Percentiles rank a stretch among this genome's conserved stretches.
These are phyloP conservation scores for Fomitopsis schrenkii DNA, from an alignment of 1,284 basidiomycete genomes.

Conservation along the genomic window DNA sequence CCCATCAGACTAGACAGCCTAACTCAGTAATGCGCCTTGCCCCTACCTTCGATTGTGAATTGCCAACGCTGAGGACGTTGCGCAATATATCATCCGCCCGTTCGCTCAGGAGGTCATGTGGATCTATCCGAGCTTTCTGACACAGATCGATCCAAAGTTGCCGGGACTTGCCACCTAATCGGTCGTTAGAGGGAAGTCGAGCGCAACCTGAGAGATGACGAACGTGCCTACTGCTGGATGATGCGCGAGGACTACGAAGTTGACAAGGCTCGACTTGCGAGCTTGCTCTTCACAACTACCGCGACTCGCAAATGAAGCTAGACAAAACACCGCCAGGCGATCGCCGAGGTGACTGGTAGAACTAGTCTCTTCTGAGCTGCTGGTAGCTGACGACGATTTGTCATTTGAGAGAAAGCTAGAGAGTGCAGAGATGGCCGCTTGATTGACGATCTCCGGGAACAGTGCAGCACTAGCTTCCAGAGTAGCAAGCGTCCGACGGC, in stretches of 20 bases:
- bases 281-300: conserved; percentile 34
- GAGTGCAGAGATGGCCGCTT: conserved; percentile 57
- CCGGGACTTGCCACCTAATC: conserved; percentile 46
- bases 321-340: conserved; percentile 46
- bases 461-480: conserved; percentile 34
- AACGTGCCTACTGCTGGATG: conserved; percentile 62
- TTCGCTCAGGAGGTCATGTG: conserved; percentile 52
- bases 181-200: not conserved
- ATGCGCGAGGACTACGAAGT: conserved; percentile 69
- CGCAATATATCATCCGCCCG: conserved; percentile 49
- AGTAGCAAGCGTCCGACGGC: conserved; percentile 42
- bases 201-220: not conserved
- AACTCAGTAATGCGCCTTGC: not conserved
- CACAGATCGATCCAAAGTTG: conserved; percentile 84
- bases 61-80: conserved; percentile 43
- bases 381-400: conserved; percentile 14
- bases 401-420: conserved; percentile 35
- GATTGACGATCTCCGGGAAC: conserved; percentile 44
- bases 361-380: conserved; percentile 28
- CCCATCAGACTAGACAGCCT: not conserved
- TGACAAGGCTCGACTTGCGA: conserved; percentile 44
- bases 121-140: conserved; percentile 66
- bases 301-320: conserved; percentile 41
- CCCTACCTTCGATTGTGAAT: conserved; percentile 40
- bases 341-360: conserved; percentile 40